Base-by-base conservation (phyloP, 169 alveolate genomes). In the Eimeria zaria region DNA sequence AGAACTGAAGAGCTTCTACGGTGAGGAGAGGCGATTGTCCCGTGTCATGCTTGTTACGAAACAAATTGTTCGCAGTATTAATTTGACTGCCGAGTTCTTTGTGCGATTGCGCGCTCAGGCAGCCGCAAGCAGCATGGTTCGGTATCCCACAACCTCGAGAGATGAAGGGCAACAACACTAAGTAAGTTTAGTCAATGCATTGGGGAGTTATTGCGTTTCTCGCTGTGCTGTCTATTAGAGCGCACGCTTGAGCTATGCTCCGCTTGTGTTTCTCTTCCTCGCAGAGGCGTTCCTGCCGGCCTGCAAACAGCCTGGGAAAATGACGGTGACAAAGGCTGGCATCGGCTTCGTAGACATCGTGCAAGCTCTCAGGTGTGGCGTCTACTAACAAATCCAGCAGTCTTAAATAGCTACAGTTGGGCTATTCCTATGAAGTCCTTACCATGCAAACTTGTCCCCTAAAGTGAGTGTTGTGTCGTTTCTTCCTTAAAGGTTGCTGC, bases 201-300 rank as follows among this genome's bases (percentile, higher is more conserved):
- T 71, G 33, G 41, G 4, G 55, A 3, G 16, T 44, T 46, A 22
- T 1, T 22, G 39, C 0, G 89, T 36, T 41, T 27, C 89, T 46
- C 64, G 58, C 18, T 12, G 67, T 30, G 87, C 87, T 44, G n/a
- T 78, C 69, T 27, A n/a, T 20, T 11, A 22, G 46, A 44, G 8
- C 64, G 9, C 67, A 51, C 41, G 39, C 60, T 39, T 41, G 16
- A 33, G 30, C 39, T 0, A 1, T 33, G 2, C 36, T 16, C 22
- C 46, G 89, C 89, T 78, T 36, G 53, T 51, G 89, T 46, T 27
- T 69, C 33, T 44, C 69, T 53, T 27, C 18, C 27, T 24, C 64
- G 93, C 81, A 85, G 93, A 51, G 76, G 48, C 18, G 24, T 62
- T 62, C 64, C 93, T 60, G 93, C 93, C 7, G 93, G 93, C 81